phyloP scores from a whole-genome alignment of 176 grass and related monocot species.

The Paspalum notatum region DNA sequence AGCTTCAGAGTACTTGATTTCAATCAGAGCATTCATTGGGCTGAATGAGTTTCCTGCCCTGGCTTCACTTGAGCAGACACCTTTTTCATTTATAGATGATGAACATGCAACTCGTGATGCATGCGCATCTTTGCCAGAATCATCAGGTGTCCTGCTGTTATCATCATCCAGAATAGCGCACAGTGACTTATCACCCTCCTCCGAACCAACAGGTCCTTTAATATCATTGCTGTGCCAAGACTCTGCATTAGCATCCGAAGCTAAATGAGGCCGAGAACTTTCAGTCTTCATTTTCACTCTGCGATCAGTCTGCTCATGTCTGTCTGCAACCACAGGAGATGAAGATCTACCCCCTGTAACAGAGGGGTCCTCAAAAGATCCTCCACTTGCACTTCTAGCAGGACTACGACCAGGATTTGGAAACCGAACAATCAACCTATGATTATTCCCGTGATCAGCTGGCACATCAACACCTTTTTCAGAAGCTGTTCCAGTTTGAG shows the following conservation, averaged over 20 bases:
- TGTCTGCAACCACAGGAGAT: slow-evolving; percentile 61
- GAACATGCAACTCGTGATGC: slow-evolving; percentile 48
- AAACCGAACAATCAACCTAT: slow-evolving; percentile 72
- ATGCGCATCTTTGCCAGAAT: slow-evolving; percentile 52
- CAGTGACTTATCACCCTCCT: slow-evolving; percentile 67
- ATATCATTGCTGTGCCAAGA: slow-evolving; percentile 64
- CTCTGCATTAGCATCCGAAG: slow-evolving; percentile 54
- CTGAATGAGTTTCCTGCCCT: slow-evolving; percentile 66
- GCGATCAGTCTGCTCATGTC: slow-evolving; percentile 65
- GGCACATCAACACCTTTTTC: slow-evolving; percentile 60
- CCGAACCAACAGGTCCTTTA: slow-evolving; percentile 57
- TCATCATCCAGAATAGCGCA: slow-evolving; percentile 57
- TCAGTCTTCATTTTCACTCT: slow-evolving; percentile 65
- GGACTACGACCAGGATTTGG: slow-evolving; percentile 73
- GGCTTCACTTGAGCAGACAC: slow-evolving; percentile 35
- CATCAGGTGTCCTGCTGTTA: slow-evolving; percentile 45
- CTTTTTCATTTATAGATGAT: slow-evolving; percentile 58
- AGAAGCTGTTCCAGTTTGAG: slow-evolving; percentile 59
- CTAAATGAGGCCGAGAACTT: slow-evolving; percentile 43
- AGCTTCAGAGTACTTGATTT: slow-evolving; percentile 81
- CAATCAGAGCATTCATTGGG: slow-evolving; percentile 90
- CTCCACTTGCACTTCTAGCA: slow-evolving; percentile 58
- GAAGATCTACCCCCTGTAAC: slow-evolving; percentile 52
- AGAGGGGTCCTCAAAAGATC: slow-evolving; percentile 67
- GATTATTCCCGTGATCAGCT: slow-evolving; percentile 55